Base-by-base conservation (phyloP, 345 rosid species). In the Cardamine occulta region DNA sequence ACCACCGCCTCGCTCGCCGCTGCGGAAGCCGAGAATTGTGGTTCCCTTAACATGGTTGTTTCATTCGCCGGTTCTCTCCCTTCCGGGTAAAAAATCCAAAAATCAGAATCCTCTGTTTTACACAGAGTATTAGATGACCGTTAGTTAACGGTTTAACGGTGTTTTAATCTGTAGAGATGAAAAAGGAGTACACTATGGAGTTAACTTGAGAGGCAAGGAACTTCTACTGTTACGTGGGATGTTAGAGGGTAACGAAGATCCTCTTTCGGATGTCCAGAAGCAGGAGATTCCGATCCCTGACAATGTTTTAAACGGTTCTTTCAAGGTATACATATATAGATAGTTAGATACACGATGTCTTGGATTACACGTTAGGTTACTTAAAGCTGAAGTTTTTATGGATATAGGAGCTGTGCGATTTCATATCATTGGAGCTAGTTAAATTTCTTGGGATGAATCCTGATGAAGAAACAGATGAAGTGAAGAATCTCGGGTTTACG, bases 121-220 rank as follows among this genome's bases (percentile, higher is more conserved):
- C 4, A 5, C 7, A 42, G 40, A 3, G 62, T 19, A 21, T 31
- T 44, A 37, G 1, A 17, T 66, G 2, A 14, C 8, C 19, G 66
- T 55, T 51, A 47, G 8, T 19, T 23, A 51, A 51, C 67, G 14
- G 35, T 26, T 0, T 19, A 19, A 19, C 19, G 19, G 19, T 51
- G 13, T 18, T 28, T 13, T 7, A n/a, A 58, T 31, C 10, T 52
- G 54, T 76, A 80, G 84, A 66, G 84, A 88, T 26, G 88, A 90
- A 84, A 80, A 82, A 55, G 93, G 91, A 1, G 40, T 81, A n/a
- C 86, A 68, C 54, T 87, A 84, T 73, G 96, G 91, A 32, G 66
- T 87, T 68, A 87, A 82, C 74, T 60, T 87, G 80, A 67, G 87
- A 71, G 86, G 78, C 44, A 82, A 76, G 29, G 72, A 77, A 56